phyloP scores from a whole-genome alignment of 805 yeast genomes.

The Debaryomyces tyrocola region DNA sequence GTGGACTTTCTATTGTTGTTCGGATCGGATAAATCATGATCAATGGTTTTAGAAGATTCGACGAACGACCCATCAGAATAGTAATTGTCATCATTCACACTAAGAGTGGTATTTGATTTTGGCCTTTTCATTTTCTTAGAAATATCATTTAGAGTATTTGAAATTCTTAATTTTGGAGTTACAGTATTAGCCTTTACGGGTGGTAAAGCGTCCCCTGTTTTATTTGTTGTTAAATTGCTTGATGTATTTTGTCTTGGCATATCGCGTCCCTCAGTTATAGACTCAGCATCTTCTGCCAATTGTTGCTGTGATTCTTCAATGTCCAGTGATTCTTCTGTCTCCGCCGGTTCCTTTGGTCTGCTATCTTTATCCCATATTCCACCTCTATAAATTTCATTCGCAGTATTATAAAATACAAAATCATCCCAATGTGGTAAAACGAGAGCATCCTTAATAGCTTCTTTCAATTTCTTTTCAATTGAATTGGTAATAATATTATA shows the following conservation, averaged over 20 bases:
- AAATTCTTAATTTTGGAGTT: conserved; percentile 15
- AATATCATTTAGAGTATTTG: conserved; percentile 24
- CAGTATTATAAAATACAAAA: conserved; percentile 65
- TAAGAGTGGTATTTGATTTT: conserved; percentile 22
- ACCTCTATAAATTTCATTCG: conserved; percentile 76
- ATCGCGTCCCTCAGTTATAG: background rate
- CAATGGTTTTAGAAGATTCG: conserved; percentile 7
- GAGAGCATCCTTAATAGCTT: conserved; percentile 73
- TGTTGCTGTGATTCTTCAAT: conserved; percentile 6
- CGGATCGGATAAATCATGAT: conserved; percentile 1
- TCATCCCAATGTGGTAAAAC: conserved; percentile 93
- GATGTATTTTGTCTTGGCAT: background rate
- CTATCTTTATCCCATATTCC: conserved; percentile 79
- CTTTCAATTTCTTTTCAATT: conserved; percentile 75
- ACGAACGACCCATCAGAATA: conserved; percentile 26
- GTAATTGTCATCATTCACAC: conserved; percentile 23
- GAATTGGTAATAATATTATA: conserved; percentile 77
- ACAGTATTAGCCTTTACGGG: background rate
- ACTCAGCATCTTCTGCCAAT: background rate
- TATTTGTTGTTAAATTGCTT: background rate
- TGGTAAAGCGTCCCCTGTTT: background rate
- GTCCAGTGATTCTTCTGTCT: background rate
- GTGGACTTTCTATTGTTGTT: conserved; percentile 15
- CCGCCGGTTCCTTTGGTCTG: conserved; percentile 9
- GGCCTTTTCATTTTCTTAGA: conserved; percentile 25